Evolutionary conservation across 768 basidiomycete genomes (phyloP), one percentile per base, ranked within the genome.

Genomic region (Suillus subaureus): DNA sequence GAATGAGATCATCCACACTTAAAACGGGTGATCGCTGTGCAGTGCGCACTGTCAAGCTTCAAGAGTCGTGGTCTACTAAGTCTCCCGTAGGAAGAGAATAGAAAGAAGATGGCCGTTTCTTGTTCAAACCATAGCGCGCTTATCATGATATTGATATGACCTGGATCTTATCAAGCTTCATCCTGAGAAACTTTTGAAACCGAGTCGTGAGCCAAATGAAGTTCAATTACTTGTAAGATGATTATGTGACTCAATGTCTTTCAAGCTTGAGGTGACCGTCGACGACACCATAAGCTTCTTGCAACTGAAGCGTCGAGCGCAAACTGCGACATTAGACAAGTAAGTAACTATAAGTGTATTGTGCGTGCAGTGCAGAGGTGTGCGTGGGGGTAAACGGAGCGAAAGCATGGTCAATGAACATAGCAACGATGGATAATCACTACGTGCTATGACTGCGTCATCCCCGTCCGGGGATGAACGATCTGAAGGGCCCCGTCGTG

Each of bases 291-390:
- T 40, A 16, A 58, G 9, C 23, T 40, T 40, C 39, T 18, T 26
- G 57, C 16, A 40, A 21, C 16, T 42, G 18, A 31, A 60, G 26
- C 18, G 28, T 42, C 58, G 11, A 42, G 40, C 26, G 26, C 40
- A 60, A 60, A 39, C 23, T 40, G 57, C 40, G 42, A 60, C 58
- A 60, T 60, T 60, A 60, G 57, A 40, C 57, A 39, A 58, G 57
- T 58, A 58, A 58, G 58, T 60, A 60, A 28, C 39, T 60, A 60
- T 60, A 60, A 60, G 18, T 60, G 58, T 60, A 60, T 60, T 60
- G 54, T 55, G 58, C 42, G 58, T 60, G 57, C 57, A 60, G 39
- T 60, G 58, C 26, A 42, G 58, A 60, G 40, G 40, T 60, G 40
- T 60, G 58, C 39, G 58, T 60, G 40, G 40, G 37, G 58, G 58